These are phyloP conservation scores for Aegilops umbellulata DNA, from an alignment of 176 grass and related monocot genomes.

Conservation along the genomic window DNA sequence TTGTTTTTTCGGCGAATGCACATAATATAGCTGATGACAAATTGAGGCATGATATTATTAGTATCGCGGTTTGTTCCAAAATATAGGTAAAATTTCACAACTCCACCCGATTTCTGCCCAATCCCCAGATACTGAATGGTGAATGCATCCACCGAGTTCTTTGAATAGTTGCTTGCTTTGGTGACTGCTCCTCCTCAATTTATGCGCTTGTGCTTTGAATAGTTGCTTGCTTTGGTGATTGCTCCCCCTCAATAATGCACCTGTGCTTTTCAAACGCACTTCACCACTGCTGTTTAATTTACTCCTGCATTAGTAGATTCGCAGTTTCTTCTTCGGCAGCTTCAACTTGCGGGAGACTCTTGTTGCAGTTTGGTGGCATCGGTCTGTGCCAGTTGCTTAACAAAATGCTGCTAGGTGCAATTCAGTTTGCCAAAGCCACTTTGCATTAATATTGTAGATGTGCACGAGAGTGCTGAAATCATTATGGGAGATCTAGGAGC, in stretches of 20 bases:
- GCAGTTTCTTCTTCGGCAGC: background rate
- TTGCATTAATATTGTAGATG: constrained; percentile 2
- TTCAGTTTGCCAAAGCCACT: constrained; percentile 9
- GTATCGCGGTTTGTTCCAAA: background rate
- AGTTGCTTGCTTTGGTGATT: background rate
- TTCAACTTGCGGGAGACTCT: background rate
- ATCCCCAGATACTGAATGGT: background rate
- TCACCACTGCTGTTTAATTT: background rate
- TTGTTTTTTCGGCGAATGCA: background rate
- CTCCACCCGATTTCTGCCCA: background rate
- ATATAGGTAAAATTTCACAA: background rate
- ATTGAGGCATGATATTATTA: background rate
- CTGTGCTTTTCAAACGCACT: background rate
- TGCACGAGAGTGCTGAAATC: background rate
- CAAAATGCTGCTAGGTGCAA: background rate
- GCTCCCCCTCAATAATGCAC: background rate
- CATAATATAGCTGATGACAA: background rate
- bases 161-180: too few species aligned
- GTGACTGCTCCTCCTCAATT: background rate
- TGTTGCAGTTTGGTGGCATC: background rate
- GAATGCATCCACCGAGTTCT: background rate
- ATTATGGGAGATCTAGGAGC: background rate
- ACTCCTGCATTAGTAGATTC: background rate
- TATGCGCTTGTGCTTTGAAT: background rate
- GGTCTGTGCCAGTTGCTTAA: background rate